These are phyloP conservation scores for Fragaria nilgerrensis DNA, from an alignment of 306 rosid species.

Conservation along the genomic window DNA sequence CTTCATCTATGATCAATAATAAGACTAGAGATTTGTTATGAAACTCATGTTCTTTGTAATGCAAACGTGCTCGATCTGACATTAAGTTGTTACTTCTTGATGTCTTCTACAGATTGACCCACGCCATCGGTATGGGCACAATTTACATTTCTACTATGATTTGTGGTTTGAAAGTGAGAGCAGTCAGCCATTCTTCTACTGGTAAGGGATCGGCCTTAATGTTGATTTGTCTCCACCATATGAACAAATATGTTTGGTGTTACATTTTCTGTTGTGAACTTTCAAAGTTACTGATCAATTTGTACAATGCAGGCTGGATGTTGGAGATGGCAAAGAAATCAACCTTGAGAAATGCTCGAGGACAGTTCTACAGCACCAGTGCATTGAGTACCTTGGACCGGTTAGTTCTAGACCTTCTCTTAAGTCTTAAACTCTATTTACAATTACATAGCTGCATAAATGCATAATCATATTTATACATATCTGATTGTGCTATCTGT, in stretches of 20 bases:
- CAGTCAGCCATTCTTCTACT: slow-evolving; percentile 83
- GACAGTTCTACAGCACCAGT: slow-evolving; percentile 62
- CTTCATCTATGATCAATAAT: not conserved
- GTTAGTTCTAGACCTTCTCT: slow-evolving; percentile 39
- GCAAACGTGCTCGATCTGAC: not conserved
- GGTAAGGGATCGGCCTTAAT: slow-evolving; percentile 41
- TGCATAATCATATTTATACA: not conserved
- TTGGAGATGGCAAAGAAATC: slow-evolving; percentile 83
- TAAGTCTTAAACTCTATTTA: not conserved
- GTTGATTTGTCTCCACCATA: not conserved
- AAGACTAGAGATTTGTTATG: not conserved
- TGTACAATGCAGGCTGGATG: slow-evolving; percentile 62
- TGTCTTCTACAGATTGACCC: slow-evolving; percentile 68
- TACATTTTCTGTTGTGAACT: not conserved
- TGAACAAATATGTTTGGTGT: not conserved
- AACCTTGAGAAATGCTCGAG: slow-evolving; percentile 66
- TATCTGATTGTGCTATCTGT: not conserved
- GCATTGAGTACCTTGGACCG: slow-evolving; percentile 85
- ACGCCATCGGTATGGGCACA: slow-evolving; percentile 95
- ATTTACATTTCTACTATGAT: slow-evolving; percentile 78
- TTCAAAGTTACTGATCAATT: slow-evolving; percentile 16
- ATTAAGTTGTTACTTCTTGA: not conserved
- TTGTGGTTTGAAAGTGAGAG: slow-evolving; percentile 80
- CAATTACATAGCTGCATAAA: not conserved
- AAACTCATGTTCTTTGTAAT: not conserved